Percentiles rank a stretch among this genome's conserved stretches.
phyloP scores from a whole-genome alignment of 2,329 filamentous ascomycete species.

The Colletotrichum aenigma region DNA sequence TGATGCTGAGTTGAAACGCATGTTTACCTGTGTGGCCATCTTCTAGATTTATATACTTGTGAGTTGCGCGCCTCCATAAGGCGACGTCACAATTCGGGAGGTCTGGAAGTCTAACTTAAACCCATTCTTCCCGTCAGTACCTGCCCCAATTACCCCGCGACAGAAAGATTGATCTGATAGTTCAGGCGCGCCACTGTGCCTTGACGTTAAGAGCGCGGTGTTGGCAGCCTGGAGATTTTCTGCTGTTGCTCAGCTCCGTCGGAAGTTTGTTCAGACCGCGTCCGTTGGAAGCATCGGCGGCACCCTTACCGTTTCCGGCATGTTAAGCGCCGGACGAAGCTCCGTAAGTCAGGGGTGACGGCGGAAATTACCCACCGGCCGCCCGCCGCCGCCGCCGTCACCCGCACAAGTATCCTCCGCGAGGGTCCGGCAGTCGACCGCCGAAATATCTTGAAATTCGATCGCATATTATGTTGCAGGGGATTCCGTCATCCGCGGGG shows the following conservation, averaged over 20 bases:
- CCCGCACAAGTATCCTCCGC: neutral
- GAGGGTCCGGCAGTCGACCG: neutral
- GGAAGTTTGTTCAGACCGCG: neutral
- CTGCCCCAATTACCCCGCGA: neutral
- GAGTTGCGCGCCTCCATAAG: accelerated
- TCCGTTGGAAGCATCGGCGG: neutral
- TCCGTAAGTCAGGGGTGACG: neutral
- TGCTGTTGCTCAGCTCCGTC: neutral
- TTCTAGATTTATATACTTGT: neutral
- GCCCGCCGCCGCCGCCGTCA: neutral
- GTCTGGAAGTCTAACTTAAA: neutral
- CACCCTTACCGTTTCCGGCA: neutral
- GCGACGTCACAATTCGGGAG: neutral
- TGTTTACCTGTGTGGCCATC: neutral
- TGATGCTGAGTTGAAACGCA: neutral
- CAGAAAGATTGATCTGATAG: neutral
- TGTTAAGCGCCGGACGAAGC: neutral
- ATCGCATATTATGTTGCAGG: neutral
- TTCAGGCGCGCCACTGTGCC: neutral
- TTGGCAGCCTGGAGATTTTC: neutral
- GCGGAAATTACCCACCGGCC: neutral
- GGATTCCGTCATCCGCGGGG: neutral
- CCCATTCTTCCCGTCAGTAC: neutral
- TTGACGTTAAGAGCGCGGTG: neutral
- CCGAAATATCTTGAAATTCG: neutral